Conservation (phyloP, 2,329 filamentous ascomycete species). For the Fonsecaea erecta region DNA sequence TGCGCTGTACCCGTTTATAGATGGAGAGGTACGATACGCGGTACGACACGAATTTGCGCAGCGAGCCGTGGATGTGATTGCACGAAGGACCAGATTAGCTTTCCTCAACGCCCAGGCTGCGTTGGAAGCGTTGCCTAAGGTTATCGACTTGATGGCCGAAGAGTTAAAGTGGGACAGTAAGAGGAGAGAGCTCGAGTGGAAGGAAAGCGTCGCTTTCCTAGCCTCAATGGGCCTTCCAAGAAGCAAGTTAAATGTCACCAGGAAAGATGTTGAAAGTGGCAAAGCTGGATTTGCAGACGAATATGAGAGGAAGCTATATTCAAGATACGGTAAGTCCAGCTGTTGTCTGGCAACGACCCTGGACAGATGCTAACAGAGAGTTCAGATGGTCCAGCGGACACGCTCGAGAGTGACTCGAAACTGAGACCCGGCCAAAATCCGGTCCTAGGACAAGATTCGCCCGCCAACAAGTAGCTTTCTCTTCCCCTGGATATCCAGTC, state of each 20-base stretch:
- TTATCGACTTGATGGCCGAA: constrained; percentile 87
- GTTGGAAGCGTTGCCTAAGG: constrained; percentile 78
- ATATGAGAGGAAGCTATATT: constrained; percentile 47
- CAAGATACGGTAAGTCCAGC: constrained; percentile 47
- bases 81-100: constrained; percentile 79
- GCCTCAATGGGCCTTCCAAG: constrained; percentile 66
- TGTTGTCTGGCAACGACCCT: constrained; percentile 5
- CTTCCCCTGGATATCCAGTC: background rate
- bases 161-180: constrained; percentile 78
- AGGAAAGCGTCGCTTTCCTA: constrained; percentile 65
- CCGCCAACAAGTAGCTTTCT: constrained; percentile 54
- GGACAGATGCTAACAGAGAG: constrained; percentile 8
- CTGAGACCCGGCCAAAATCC: constrained; percentile 52
- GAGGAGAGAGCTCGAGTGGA: constrained; percentile 81
- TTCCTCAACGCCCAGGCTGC: constrained; percentile 93
- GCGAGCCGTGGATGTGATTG: constrained; percentile 85
- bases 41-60: constrained; percentile 89
- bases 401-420: constrained; percentile 56
- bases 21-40: constrained; percentile 88
- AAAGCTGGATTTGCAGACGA: constrained; percentile 52
- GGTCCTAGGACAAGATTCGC: constrained; percentile 49
- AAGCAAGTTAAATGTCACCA: constrained; percentile 59
- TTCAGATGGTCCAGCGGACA: constrained; percentile 59
- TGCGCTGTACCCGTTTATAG: constrained; percentile 83
- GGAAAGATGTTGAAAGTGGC: constrained; percentile 64